Evolutionary conservation across 176 grass and related monocot species (phyloP), one percentile per base, ranked within the genome.

Genomic region (Thinopyrum elongatum): DNA sequence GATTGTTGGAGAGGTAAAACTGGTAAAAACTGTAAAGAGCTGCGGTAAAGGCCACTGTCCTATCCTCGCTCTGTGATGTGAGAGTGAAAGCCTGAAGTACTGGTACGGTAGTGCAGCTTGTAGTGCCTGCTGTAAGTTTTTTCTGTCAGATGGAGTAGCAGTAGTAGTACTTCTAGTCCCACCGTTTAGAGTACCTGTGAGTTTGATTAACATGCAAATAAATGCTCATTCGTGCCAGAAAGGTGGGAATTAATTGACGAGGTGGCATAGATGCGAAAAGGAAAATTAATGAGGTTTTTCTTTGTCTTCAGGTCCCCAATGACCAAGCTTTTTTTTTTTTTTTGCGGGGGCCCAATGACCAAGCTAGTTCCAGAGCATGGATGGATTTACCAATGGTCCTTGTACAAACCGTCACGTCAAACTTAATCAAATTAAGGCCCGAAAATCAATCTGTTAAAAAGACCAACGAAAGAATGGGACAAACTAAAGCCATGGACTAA

Each of bases 1-100:
- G 73, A 90, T 86, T 83, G 84, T 86, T 57, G 65, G 39, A 72
- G 22, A 22, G 26, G 44, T 65, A 22, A 70, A 70, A 41, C 16
- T 36, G 17, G 58, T 59, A 77, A 69, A 51, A 59, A 12, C 64
- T 28, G 29, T n/a, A 13, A 51, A 51, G 42, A 49, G 14, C 13
- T 7, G 6, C 16, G 17, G 42, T 79, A 65, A 80, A 83, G 75
- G 27, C 63, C 13, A 15, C 26, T 68, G 39, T 46, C 62, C 27
- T 81, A n/a, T n/a, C n/a, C 41, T 81, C 78, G 6, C 39, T 3
- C 33, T 38, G 25, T 70, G 78, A 65, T 29, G 85, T 87, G 78
- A 22, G 59, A 21, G 23, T 44, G 16, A 21, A 64, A 65, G 11
- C n/a, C 35, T 42, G 58, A 39, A 79, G 7, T 19, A 3, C 13